Conservation (phyloP, 2,329 filamentous ascomycete genomes). For the Magnaporthiopsis incrustans region DNA sequence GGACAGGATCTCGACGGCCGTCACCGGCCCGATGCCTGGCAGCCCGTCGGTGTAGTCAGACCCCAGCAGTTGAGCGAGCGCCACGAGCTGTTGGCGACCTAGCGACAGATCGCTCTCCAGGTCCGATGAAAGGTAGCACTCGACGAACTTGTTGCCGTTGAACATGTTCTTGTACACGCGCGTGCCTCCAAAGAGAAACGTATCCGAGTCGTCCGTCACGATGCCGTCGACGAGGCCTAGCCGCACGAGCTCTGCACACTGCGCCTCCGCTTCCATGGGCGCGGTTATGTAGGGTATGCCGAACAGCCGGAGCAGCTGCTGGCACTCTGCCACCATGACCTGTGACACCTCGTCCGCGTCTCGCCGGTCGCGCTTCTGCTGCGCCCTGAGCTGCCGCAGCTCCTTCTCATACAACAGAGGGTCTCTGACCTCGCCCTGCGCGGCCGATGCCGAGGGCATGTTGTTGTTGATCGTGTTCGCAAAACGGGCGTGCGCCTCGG, state of each 20-base stretch:
- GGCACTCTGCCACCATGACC: slow-evolving; percentile 92
- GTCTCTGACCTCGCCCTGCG: slow-evolving; percentile 37
- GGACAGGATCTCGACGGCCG: slow-evolving; percentile 85
- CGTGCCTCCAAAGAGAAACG: slow-evolving; percentile 92
- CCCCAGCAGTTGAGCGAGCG: slow-evolving; percentile 82
- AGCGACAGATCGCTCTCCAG: slow-evolving; percentile 85
- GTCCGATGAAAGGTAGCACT: slow-evolving; percentile 82
- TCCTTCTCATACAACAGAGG: slow-evolving; percentile 70
- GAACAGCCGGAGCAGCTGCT: slow-evolving; percentile 81
- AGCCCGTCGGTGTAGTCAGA: slow-evolving; percentile 94
- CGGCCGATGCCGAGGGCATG: slow-evolving; percentile 49
- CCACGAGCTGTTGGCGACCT: slow-evolving; percentile 78
- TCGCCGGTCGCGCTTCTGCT: slow-evolving; percentile 92
- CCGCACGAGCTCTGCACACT: slow-evolving; percentile 84
- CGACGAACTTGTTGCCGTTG: slow-evolving; percentile 94
- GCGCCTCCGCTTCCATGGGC: slow-evolving; percentile 97
- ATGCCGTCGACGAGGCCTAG: slow-evolving; percentile 92
- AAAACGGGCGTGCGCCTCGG: slow-evolving; percentile 89
- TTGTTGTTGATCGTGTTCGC: slow-evolving; percentile 79
- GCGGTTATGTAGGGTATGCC: slow-evolving; percentile 95
- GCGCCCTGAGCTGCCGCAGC: slow-evolving; percentile 75
- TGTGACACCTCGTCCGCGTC: slow-evolving; percentile 96
- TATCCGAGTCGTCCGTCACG: slow-evolving; percentile 95
- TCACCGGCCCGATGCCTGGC: slow-evolving; percentile 85
- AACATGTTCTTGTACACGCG: slow-evolving; percentile 99